Conservation (phyloP, 306 rosid genomes). For the Quercus ilex region DNA sequence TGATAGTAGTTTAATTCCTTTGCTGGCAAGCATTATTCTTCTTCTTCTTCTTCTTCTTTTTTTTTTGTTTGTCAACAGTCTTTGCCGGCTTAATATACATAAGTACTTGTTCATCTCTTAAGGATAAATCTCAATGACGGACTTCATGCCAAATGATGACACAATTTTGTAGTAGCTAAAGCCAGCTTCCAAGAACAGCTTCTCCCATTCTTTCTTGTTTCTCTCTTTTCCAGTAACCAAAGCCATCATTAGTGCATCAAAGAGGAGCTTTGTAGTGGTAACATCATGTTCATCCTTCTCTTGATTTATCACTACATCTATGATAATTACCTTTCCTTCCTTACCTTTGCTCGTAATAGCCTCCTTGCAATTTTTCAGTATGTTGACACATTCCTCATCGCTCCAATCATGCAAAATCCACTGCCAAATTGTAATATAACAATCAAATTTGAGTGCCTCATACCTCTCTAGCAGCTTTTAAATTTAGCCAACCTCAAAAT, state of each 20-base stretch:
- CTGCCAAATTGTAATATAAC: constrained; percentile 16
- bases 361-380: constrained; percentile 50
- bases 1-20: too few species aligned
- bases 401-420: constrained; percentile 39
- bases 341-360: constrained; percentile 37
- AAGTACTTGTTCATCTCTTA: background rate
- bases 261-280: constrained; percentile 32
- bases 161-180: constrained; percentile 38
- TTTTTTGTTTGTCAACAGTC: too few species aligned
- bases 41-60: too few species aligned
- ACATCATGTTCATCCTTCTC: constrained; percentile 20
- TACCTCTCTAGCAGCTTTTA: too few species aligned
- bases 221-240: constrained; percentile 37
- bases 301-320: constrained; percentile 44
- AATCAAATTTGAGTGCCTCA: background rate
- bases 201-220: constrained; percentile 49
- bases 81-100: too few species aligned
- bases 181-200: constrained; percentile 43
- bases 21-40: too few species aligned
- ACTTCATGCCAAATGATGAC: constrained; percentile 35
- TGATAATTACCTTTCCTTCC: constrained; percentile 48
- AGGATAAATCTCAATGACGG: constrained; percentile 52
- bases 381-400: constrained; percentile 38
- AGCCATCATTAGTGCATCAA: constrained; percentile 47
- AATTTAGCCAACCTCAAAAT: too few species aligned